Evolutionary conservation across 192 early-diverging fungal genomes (phyloP), one percentile per base, ranked within the genome.

Genomic region (Coemansia sp.): DNA sequence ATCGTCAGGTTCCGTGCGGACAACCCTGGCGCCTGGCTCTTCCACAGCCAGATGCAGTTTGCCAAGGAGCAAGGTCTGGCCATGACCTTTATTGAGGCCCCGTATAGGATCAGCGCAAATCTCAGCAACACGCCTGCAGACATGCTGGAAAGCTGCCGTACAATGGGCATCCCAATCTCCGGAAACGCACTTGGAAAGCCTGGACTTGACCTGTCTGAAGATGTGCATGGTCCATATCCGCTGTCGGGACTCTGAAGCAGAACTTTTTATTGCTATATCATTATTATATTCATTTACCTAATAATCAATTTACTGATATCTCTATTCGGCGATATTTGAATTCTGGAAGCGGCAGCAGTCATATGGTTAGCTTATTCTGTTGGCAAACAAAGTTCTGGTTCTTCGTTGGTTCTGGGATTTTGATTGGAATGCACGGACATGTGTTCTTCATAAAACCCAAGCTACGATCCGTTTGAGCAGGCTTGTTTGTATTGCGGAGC

Each of bases 131-230:
- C 88, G 51, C 88, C 88, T 12, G 76, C 74, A 45, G 55, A 72
- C 32, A 45, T 90, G 61, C 78, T 70, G 49, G 84, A 87, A 12
- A 77, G 90, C 37, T 95, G 93, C 78, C 72, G 68, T 15, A 68
- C 74, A 41, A 76, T 86, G 62, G 88, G 86, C 41, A 86, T 88
- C 40, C 80, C 85, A 8, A 81, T 73, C 41, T 41, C 59, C 26
- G 93, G 92, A 13, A 95, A 95, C 68, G 90, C 90, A 45, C 86
- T 87, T 55, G 93, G 93, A 37, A 90, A 88, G 21, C 47, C 74
- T 37, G 88, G 87, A 12, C 67, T 90, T 32, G 88, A 92, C 73
- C 63, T 95, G 70, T 66, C 54, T 13, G 26, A 19, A 7, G 54
- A 56, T 4, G 12, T 32, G 1, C 54, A 13, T 32, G 54, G 54